Base-by-base conservation (phyloP, 306 rosid species). In the Fagus crenata region DNA sequence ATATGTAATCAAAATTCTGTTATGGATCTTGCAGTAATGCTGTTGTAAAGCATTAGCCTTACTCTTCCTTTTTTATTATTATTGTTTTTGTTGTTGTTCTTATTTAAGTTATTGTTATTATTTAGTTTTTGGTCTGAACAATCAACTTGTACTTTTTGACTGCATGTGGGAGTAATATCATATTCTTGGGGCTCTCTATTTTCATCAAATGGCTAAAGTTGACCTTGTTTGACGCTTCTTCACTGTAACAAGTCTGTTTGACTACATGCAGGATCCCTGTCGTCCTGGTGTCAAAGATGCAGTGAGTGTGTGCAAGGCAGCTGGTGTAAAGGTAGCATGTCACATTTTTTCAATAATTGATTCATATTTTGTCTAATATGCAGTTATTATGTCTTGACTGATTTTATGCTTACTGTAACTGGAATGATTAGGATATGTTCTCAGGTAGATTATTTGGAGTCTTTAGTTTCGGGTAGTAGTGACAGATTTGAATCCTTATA, bases 321-420 rank as follows among this genome's bases (percentile, higher is more conserved):
- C 98, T 56, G 97, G 98, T 84, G 97, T 94, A 56, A 94, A 94
- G 98, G 98, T 94, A 83, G 74, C 77, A 64, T 67, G 53, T 53
- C 60, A 15, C 56, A 63, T 81, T 71, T 83, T 74, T 76, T 74
- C 4, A 39, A 76, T 11, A 61, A 53, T 33, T 75, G 33, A 15
- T 53, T 59, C 51, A 39, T 40, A 22, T 84, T 74, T 76, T 35
- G 7, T 71, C n/a, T 49, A 22, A 0, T 53, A 67, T 39, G 41
- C 9, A 61, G 9, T 53, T 11, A 31, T 18, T 22, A 15, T 11
- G 18, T 75, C 54, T 22, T 39, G 17, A 55, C 31, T 9, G 2
- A 7, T 32, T 9, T 60, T 31, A 22, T 6, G 67, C 7, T 39
- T 3, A 60, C 39, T 7, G 39, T 3, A 60, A 60, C 17, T 32